Conservation (phyloP, 306 rosid species). For the Cicer yamashitae region DNA sequence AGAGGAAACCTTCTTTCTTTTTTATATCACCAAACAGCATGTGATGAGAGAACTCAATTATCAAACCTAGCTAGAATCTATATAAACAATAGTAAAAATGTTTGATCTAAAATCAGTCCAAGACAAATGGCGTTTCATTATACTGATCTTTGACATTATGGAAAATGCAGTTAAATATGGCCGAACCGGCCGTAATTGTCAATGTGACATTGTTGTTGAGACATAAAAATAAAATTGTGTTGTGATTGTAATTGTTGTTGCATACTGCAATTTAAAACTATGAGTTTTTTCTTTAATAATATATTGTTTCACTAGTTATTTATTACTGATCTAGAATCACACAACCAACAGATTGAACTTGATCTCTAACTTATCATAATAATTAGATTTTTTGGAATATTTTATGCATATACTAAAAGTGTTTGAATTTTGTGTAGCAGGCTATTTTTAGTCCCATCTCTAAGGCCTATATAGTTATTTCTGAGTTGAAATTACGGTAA, state of each 20-base stretch:
- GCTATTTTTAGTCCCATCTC: conserved; percentile 34
- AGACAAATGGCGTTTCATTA: neutral
- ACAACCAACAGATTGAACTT: too few relatives aligned
- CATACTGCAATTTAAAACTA: too few relatives aligned
- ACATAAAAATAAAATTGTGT: too few relatives aligned
- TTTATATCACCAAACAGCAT: conserved; percentile 45
- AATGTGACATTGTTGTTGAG: too few relatives aligned
- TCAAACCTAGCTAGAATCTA: conserved; percentile 34
- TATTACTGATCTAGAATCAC: neutral
- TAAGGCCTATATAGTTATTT: neutral
- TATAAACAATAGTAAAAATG: neutral
- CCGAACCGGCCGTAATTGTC: too few relatives aligned
- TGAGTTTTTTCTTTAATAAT: too few relatives aligned
- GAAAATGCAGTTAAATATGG: too few relatives aligned
- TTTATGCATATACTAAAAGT: neutral
- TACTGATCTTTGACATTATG: too few relatives aligned
- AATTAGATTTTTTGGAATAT: too few relatives aligned
- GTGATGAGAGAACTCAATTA: conserved; percentile 45
- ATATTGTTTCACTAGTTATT: too few relatives aligned
- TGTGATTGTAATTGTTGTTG: too few relatives aligned
- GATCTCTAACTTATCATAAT: too few relatives aligned
- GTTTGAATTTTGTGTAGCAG: conserved; percentile 22
- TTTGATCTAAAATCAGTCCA: conserved; percentile 24
- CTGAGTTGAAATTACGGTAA: conserved; percentile 25
- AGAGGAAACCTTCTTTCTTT: conserved; percentile 22